Evolutionary conservation across 1,139 yeast genomes (phyloP).

Genomic region (Scheffersomyces parashehatae): DNA sequence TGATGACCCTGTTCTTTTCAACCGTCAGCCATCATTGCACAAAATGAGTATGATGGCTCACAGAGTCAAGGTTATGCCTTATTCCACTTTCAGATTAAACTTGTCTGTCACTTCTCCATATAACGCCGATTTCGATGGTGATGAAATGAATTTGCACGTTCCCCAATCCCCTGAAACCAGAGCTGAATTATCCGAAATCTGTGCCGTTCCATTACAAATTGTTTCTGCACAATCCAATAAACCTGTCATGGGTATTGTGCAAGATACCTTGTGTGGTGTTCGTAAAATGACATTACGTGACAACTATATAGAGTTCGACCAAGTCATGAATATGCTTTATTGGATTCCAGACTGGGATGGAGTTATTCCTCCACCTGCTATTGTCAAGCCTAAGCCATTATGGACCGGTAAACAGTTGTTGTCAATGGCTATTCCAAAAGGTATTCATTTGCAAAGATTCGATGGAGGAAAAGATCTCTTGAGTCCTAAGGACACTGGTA

Average conservation of each 20-base stretch:
- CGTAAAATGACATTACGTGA: constrained; percentile 95
- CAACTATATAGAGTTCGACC: constrained; percentile 83
- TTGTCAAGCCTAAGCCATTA: constrained; percentile 89
- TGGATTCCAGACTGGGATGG: constrained; percentile 99
- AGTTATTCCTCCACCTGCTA: constrained; percentile 94
- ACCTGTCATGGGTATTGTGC: constrained; percentile 99
- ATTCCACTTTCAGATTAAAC: constrained; percentile 94
- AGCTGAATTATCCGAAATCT: constrained; percentile 90
- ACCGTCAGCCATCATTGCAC: constrained; percentile 98
- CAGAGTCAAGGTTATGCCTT: constrained; percentile 98
- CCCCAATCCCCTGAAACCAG: constrained; percentile 98
- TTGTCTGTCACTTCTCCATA: constrained; percentile 97
- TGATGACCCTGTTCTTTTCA: constrained; percentile 94
- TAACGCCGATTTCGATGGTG: constrained; percentile 99
- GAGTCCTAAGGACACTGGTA: constrained; percentile 88
- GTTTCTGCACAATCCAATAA: constrained; percentile 98
- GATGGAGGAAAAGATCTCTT: constrained; percentile 86
- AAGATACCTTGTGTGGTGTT: constrained; percentile 96
- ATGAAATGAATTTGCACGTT: constrained; percentile 99
- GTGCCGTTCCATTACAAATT: constrained; percentile 97
- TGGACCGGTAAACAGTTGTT: constrained; percentile 98
- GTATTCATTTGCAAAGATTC: constrained; percentile 89
- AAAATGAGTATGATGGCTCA: constrained; percentile 99
- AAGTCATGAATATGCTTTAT: constrained; percentile 92
- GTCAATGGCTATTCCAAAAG: constrained; percentile 92